These are phyloP conservation scores for Halteria grandinella DNA, from an alignment of 73 alveolate species.

Conservation along the genomic window DNA sequence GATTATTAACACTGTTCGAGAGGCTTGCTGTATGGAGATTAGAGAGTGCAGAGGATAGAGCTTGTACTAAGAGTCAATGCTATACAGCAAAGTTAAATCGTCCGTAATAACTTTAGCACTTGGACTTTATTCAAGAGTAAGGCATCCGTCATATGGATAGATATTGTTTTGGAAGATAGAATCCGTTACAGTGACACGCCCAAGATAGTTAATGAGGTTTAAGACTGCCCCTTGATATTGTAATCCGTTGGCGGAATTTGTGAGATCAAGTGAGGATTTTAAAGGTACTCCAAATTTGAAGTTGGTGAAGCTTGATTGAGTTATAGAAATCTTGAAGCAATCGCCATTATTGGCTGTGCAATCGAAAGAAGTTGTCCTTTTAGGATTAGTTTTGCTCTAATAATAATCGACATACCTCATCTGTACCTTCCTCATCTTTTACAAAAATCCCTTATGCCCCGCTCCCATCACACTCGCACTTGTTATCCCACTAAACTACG, in stretches of 20 bases:
- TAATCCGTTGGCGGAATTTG: constrained; percentile 3
- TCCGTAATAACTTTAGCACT: background rate
- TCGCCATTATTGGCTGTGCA: background rate
- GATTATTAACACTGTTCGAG: background rate
- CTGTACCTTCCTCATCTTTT: constrained; percentile 23
- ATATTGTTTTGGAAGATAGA: background rate
- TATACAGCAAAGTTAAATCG: background rate
- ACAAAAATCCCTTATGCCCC: background rate
- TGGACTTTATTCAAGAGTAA: background rate
- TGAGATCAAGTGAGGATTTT: constrained; percentile 4
- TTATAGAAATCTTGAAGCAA: constrained; percentile 5
- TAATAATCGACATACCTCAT: background rate
- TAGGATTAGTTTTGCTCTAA: background rate
- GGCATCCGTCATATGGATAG: constrained; percentile 31
- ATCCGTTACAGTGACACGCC: background rate
- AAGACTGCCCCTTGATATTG: constrained; percentile 29
- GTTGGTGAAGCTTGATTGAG: constrained; percentile 2
- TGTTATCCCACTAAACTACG: background rate
- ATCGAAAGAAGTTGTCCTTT: constrained; percentile 1
- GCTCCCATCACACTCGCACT: background rate
- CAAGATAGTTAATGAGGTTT: background rate
- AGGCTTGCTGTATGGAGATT: constrained; percentile 33
- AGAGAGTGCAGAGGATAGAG: constrained; percentile 45
- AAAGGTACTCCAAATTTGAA: constrained; percentile 1
- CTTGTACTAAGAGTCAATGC: background rate